Base-by-base conservation (phyloP, 2,329 filamentous ascomycete genomes). In the Hymenoscyphus fraxineus region DNA sequence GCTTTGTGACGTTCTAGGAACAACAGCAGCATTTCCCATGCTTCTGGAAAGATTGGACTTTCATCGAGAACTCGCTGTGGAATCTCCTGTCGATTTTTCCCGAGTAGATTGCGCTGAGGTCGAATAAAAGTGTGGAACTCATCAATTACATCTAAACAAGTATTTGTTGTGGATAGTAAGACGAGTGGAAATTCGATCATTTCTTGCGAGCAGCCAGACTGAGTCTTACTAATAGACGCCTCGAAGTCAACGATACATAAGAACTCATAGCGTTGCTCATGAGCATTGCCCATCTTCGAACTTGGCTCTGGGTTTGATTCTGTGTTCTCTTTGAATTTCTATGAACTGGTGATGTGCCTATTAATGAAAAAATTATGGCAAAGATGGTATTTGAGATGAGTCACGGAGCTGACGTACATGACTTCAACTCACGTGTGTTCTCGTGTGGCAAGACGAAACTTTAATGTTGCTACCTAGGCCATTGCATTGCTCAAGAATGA, bases 191-290 rank as follows among this genome's bases (percentile, higher is more conserved):
- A 62, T 59, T 66, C 64, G 19, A 58, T 64, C 59, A 66, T 58
- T 38, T 66, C 64, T 61, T 64, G 64, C 40, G 61, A 62, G 59
- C 59, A 55, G 16, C 64, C 61, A 55, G 44, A 27, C 12, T 35
- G 35, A 10, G 35, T 27, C 38, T 61, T 58, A 59, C 61, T 64
- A 16, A 66, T 64, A 38, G 64, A 66, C 16, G 64, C 64, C 59
- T 66, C 64, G 55, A 66, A 64, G 64, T 66, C 64, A 41, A 66
- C 64, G 38, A 66, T 56, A 51, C 58, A 64, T n/a, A 66, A 32
- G 59, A 62, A 66, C 19, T n/a, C 38, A 51, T 64, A 64, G 41
- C 54, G 19, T 5, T 51, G 44, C 10, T 51, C 7, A 7, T 51
- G 44, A 51, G 22, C 19, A 51, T 19, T 51, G 10, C 22, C 22